Evolutionary conservation across 73 alveolate genomes (phyloP), one percentile per base, ranked within the genome.

Genomic region (Paramecium sexaurelia): DNA sequence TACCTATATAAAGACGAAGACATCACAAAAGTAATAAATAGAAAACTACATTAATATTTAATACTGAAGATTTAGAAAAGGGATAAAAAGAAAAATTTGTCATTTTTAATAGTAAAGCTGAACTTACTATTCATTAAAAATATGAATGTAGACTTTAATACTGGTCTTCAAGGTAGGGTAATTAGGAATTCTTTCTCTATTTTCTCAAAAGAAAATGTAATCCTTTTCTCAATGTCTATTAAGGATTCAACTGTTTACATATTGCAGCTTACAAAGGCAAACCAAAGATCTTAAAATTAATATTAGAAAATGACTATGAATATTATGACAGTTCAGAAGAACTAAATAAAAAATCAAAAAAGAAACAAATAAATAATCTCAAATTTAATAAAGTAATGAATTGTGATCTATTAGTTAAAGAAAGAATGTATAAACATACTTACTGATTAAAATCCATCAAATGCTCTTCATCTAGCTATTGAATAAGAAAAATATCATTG

Each of bases 401-500:
- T 33, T 36, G 10, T 36, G 32, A 51, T 17, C 67, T 51, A 51
- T 33, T 73, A 73, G 43, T 32, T 0, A 3, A 33, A 73, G 87
- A 73, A n/a, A 17, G 66, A 73, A 73, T 39, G 57, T 6, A 33
- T 73, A 8, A 73, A 73, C 13, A 73, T 73, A 5, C 33, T 73
- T 5, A 73, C 87, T 36, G 87, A 73, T 33, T 36, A 32, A 36
- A 33, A 36, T 33, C 87, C 87, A 33, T 73, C 61, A 10, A 73
- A 73, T 73, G 87, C 87, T 9, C 87, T 73, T 73, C 87, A 73
- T 73, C 19, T 73, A 73, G 87, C 87, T 17, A 73, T 73, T 36
- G 87, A 73, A 73, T 33, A 73, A 33, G 87, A 73, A 19, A 73
- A 73, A 36, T 73, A 73, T 73, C 87, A 73, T 73, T 73, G 87